Base-by-base conservation (phyloP, 2,329 filamentous ascomycete species). In the Xylaria sp. region DNA sequence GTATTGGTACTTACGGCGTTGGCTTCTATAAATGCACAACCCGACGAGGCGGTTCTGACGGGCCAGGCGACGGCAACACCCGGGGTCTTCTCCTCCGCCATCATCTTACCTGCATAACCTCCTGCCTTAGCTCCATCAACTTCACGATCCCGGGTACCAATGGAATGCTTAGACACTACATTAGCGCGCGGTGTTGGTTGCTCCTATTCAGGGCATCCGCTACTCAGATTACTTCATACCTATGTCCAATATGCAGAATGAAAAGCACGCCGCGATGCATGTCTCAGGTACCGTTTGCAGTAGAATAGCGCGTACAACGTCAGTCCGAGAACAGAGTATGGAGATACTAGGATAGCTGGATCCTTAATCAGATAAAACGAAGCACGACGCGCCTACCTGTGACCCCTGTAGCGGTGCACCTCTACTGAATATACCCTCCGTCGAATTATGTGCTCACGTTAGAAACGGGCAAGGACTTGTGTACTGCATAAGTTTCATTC, bases 401-500 rank as follows among this genome's bases (percentile, higher is more conserved):
- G 34, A 41, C 38, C 17, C 39, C 20, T 43, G 44, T 41, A 24
- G 39, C 26, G 47, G 41, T 41, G 19, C 46, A 29, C 43, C 29
- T 41, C 34, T 38, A 16, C 48, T 40, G 39, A 37, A 43, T 22
- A 18, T 41, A 43, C 41, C 38, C 6, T 26, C 24, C 24, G 29
- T 7, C 16, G 4, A 34, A 34, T 7, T 34, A 13, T 34, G 29
- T 34, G 29, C 16, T 34, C 29, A 13, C 8, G 16, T 34, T 34
- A 13, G 29, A 34, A 34, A 34, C 29, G 29, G 16, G 9, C 9
- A 34, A 7, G 16, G 8, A 13, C 16, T 34, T 34, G 29, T 34
- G 11, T 13, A 13, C 29, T 34, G 29, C 3, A 13, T 13, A 34
- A 13, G 29, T 34, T 34, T 13, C 29, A 34, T 34, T 6, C 29